Percentiles rank a stretch among this genome's conserved stretches.
Evolutionary conservation across 2,329 filamentous ascomycete species (phyloP).

Genomic region (Trichoderma oligosporum): DNA sequence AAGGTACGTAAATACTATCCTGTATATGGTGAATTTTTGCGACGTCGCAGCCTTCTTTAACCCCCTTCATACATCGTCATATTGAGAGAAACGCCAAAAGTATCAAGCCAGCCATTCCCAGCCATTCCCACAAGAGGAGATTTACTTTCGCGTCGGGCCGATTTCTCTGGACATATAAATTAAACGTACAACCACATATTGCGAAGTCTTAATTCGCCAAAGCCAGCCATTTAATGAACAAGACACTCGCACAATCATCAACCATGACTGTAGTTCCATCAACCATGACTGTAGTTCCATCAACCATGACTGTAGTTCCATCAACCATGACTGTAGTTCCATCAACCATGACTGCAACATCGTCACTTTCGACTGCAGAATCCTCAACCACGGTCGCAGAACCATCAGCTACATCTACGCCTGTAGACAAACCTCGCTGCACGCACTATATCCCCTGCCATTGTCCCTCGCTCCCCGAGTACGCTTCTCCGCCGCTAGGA

Average conservation of each 20-base stretch:
- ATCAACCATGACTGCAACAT: background rate
- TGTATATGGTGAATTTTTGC: conserved; percentile 3
- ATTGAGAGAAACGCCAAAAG: conserved; percentile 1
- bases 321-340: background rate
- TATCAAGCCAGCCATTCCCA: background rate
- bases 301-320: background rate
- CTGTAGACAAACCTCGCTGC: conserved; percentile 6
- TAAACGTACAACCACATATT: background rate
- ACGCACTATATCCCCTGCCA: conserved; percentile 14
- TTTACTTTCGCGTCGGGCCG: conserved; percentile 5
- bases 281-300: background rate
- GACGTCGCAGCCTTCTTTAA: conserved; percentile 2
- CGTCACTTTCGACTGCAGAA: background rate
- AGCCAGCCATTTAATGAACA: background rate
- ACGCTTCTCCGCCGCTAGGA: conserved; percentile 1
- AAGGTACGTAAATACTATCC: conserved; percentile 2
- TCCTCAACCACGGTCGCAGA: conserved; percentile 1
- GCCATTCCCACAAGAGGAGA: background rate
- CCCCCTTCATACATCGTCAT: conserved; percentile 3
- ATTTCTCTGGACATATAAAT: conserved; percentile 4
- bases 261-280: background rate
- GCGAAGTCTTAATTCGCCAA: background rate
- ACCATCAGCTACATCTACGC: conserved; percentile 2
- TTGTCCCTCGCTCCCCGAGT: conserved; percentile 10
- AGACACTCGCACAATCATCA: background rate